Evolutionary conservation across 2,329 filamentous ascomycete genomes (phyloP), one percentile per base, ranked within the genome.

Genomic region (Pseudocercospora eumusae): DNA sequence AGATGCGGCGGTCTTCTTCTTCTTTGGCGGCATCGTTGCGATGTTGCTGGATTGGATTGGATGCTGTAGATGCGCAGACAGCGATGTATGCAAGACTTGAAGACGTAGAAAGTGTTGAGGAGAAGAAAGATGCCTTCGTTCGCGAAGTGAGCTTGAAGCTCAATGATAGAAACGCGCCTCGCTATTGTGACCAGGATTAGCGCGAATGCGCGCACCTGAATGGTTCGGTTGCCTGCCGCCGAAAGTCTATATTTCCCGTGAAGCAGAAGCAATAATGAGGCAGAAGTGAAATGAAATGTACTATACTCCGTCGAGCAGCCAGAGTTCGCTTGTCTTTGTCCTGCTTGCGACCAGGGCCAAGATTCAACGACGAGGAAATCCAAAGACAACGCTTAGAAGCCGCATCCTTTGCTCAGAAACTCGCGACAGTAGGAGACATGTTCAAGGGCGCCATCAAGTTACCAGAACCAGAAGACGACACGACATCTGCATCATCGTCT

Each of bases 281-380:
- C n/a, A 13, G 44, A 23, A 21, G 18, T 47, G 44, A 45, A 45
- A 13, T 45, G 42, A 45, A n/a, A n/a, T n/a, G n/a, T n/a, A n/a
- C n/a, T n/a, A n/a, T n/a, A n/a, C n/a, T n/a, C n/a, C n/a, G n/a
- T n/a, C n/a, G n/a, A n/a, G n/a, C n/a, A n/a, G n/a, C n/a, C n/a
- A n/a, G n/a, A n/a, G n/a, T n/a, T n/a, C n/a, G n/a, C n/a, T n/a
- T n/a, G n/a, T n/a, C n/a, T n/a, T n/a, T n/a, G n/a, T n/a, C n/a
- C n/a, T n/a, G n/a, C n/a, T n/a, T n/a, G n/a, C n/a, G n/a, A n/a
- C n/a, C n/a, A n/a, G 75, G 75, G 8, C 76, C 76, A 6, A 71
- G 76, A 0, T 79, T 73, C 62, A 70, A 71, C 23, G 65, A 69
- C 15, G 49, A 64, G 9, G 64, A 62, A 4, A 54, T 60, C 5